Conservation (phyloP, 116 monocot species). For the Cymodocea nodosa region DNA sequence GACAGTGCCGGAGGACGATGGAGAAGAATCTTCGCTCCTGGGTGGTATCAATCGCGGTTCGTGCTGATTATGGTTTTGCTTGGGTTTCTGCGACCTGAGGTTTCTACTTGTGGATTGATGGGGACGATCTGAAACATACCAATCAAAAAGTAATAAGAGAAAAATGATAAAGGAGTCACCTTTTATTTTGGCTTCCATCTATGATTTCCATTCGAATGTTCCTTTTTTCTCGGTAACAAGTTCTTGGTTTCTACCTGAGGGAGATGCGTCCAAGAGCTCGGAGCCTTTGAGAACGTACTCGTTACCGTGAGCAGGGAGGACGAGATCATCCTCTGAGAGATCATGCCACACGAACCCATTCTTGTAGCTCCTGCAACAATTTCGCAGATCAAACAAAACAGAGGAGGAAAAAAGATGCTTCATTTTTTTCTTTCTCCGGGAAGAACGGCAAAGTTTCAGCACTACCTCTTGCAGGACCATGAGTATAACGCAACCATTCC, state of each 20-base stretch:
- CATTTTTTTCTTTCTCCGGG: not conserved
- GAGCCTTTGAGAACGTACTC: slow-evolving; percentile 98
- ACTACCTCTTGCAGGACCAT: slow-evolving; percentile 96
- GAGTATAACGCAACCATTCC: slow-evolving; percentile 79
- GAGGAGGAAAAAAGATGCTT: not conserved
- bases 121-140: slow-evolving; percentile 4
- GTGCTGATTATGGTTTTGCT: slow-evolving; percentile 16
- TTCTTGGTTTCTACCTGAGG: slow-evolving; percentile 29
- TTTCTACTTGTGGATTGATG: slow-evolving; percentile 4
- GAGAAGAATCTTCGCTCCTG: slow-evolving; percentile 38
- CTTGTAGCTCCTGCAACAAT: slow-evolving; percentile 73
- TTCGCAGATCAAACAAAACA: not conserved
- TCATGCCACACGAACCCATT: slow-evolving; percentile 98
- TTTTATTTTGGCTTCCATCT: not conserved
- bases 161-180: not conserved
- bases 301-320: slow-evolving; percentile 56
- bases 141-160: not conserved
- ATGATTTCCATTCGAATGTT: not conserved
- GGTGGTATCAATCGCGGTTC: slow-evolving; percentile 12
- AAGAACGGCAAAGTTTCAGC: not conserved
- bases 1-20: slow-evolving; percentile 29
- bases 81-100: slow-evolving; percentile 15
- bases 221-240: not conserved
- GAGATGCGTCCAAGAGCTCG: slow-evolving; percentile 53
- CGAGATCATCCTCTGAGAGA: slow-evolving; percentile 65